A percentile compares a stretch with the other conserved stretches of the same genome.
Evolutionary conservation across 1,139 yeast species (phyloP).

Genomic region (Saccharomyces hybrid): DNA sequence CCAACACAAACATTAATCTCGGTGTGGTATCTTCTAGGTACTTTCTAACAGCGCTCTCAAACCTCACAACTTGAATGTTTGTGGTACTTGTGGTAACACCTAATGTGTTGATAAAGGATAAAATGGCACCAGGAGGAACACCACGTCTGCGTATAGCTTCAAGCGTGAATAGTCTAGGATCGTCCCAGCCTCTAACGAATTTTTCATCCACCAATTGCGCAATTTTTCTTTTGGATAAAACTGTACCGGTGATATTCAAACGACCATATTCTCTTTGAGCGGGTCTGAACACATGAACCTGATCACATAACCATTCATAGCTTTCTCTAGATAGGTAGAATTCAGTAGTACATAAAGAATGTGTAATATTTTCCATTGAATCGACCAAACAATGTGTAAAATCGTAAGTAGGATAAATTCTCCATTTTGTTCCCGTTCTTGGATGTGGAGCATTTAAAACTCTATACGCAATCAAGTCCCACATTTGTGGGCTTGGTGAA

Average conservation of each 20-base stretch:
- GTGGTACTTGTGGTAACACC: conserved; percentile 95
- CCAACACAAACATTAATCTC: conserved; percentile 85
- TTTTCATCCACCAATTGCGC: conserved; percentile 79
- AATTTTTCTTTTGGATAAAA: conserved; percentile 90
- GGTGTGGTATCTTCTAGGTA: conserved; percentile 90
- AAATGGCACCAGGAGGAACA: conserved; percentile 97
- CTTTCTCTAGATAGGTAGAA: conserved; percentile 87
- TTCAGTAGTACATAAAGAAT: conserved; percentile 92
- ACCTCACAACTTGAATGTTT: conserved; percentile 81
- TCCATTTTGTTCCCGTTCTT: conserved; percentile 96
- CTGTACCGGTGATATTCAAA: conserved; percentile 87
- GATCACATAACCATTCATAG: conserved; percentile 98
- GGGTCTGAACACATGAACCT: conserved; percentile 89
- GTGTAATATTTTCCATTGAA: conserved; percentile 92
- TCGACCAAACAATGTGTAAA: conserved; percentile 98
- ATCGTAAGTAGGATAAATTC: conserved; percentile 95
- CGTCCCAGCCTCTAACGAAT: conserved; percentile 94
- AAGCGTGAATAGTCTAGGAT: conserved; percentile 89
- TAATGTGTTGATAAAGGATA: conserved; percentile 84
- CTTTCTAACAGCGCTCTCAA: conserved; percentile 81
- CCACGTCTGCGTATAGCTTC: conserved; percentile 97
- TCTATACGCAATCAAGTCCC: conserved; percentile 99
- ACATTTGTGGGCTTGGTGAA: conserved; percentile 98
- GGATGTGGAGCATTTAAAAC: conserved; percentile 88
- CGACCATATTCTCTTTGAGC: conserved; percentile 98